Base-by-base conservation (phyloP, 345 rosid species). In the Ceriops tagal region DNA sequence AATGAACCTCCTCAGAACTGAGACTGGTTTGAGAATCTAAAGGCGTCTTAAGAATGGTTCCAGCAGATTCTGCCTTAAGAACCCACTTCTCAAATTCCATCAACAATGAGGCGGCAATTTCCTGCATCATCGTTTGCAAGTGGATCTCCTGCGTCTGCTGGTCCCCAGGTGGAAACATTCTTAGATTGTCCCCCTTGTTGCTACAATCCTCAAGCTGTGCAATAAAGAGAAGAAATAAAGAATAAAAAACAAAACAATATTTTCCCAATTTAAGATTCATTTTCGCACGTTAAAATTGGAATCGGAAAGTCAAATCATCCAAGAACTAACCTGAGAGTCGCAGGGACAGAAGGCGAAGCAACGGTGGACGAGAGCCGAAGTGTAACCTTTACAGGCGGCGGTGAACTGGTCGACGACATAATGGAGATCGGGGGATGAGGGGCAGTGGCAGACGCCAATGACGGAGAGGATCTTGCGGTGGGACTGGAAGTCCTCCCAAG, bases 401-500 rank as follows among this genome's bases (percentile, higher is more conserved):
- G 71, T 72, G 61, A 92, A 96, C 24, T 81, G 88, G 2, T 87
- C 90, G 46, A 85, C 49, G 34, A 87, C 92, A 53, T 79, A 75
- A 63, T 82, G 83, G 55, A 96, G 96, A 82, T 92, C 92, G 6
- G 95, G 99, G 15, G 96, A 86, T 18, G 92, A 86, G 15, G 98
- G 98, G 69, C 98, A 92, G 75, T 96, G 99, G 70, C 89, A 90
- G 67, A 96, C 82, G 24, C 98, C 99, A 67, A 96, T 84, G 35
- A 92, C 96, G 62, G 96, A 91, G 62, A 90, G 93, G 75, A 88
- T 87, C 87, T 96, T 96, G 65, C 97, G 93, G 77, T 90, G 83
- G 61, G 96, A 85, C 79, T 96, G 99, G 78, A 96, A 96, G 78
- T 96, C 97, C 69, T 96, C 99, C 99, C 99, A 96, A 21, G 99